Base-by-base conservation (phyloP, 1,139 yeast genomes). In the Pneumocystis sp. region DNA sequence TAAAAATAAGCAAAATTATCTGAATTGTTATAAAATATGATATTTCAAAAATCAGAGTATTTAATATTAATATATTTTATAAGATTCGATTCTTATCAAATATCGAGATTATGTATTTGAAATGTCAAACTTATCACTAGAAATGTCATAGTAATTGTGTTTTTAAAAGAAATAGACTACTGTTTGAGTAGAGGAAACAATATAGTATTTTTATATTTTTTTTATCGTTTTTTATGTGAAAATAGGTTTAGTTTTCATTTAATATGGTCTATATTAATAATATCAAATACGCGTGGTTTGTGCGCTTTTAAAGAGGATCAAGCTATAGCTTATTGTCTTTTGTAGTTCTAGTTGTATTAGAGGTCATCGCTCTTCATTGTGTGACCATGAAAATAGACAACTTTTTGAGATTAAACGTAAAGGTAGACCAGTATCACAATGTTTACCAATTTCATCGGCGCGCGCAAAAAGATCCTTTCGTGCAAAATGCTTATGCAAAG, bases 401-500 rank as follows among this genome's bases (percentile, higher is more conserved):
- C 78, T 93, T 70, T 86, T 89, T 73, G 86, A 87, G 89, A 91
- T 93, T 74, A 91, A 91, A 74, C 96, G 96, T 15, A 93, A 91
- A 74, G 98, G 98, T 3, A 80, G 98, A 65, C 98, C 98, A 0
- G 85, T 96, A 0, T 85, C 96, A 2, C 96, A 90, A 73, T 91
- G 97, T 72, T 80, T 82, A 61, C 96, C 88, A 73, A 91, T 25
- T 1, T 31, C 17, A 1, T 25, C 57, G 12, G n/a, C 17, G 4
- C 31, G 34, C 4, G 3, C 34, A 10, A 50, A 25, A 25, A 50
- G 21, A 12, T 5, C n/a, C 7, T 50, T 29, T 12, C 17, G 34
- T 12, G 5, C n/a, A 12, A 25, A 29, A 25, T 50, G 34, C 25
- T 12, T 15, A 10, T 50, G 57, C 25, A 2, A 50, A 15, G 34